A percentile compares a stretch with the other conserved stretches of the same genome.
phyloP scores from a whole-genome alignment of 352 stramenopile genomes.

The Blastocystis sp. region DNA sequence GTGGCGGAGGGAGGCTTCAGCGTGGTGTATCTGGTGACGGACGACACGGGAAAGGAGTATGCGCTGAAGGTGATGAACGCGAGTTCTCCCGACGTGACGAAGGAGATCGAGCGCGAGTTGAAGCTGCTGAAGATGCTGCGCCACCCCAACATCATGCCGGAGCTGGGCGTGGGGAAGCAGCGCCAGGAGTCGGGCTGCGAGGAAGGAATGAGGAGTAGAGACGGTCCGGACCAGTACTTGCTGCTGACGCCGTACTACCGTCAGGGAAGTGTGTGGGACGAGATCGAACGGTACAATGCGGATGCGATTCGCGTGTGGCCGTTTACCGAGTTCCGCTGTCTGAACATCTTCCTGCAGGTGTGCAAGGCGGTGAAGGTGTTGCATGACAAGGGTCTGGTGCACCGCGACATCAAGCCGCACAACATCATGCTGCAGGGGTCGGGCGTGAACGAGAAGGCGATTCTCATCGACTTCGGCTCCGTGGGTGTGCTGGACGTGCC shows the following conservation, averaged over 20 bases:
- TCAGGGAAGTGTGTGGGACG: conserved; percentile 30
- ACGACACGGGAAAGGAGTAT: neutral
- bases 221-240: neutral
- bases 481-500: neutral
- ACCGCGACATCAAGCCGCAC: conserved; percentile 57
- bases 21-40: neutral
- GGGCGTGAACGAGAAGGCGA: conserved; percentile 5
- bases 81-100: neutral
- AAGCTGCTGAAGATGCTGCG: conserved; percentile 39
- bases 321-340: conserved; percentile 44
- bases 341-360: conserved; percentile 34
- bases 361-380: conserved; percentile 49
- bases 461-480: conserved; percentile 54
- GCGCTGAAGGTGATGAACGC: conserved; percentile 55
- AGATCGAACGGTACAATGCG: conserved; percentile 27
- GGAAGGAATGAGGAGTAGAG: neutral
- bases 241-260: conserved; percentile 43
- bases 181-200: neutral
- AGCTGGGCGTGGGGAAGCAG: conserved; percentile 13
- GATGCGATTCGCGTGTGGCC: conserved; percentile 47
- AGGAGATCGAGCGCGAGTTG: conserved; percentile 36
- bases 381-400: conserved; percentile 50
- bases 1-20: conserved; percentile 30
- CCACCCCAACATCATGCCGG: conserved; percentile 50
- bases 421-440: conserved; percentile 54